phyloP scores from a whole-genome alignment of 2,329 filamentous ascomycete species.

The Apiospora aurea region DNA sequence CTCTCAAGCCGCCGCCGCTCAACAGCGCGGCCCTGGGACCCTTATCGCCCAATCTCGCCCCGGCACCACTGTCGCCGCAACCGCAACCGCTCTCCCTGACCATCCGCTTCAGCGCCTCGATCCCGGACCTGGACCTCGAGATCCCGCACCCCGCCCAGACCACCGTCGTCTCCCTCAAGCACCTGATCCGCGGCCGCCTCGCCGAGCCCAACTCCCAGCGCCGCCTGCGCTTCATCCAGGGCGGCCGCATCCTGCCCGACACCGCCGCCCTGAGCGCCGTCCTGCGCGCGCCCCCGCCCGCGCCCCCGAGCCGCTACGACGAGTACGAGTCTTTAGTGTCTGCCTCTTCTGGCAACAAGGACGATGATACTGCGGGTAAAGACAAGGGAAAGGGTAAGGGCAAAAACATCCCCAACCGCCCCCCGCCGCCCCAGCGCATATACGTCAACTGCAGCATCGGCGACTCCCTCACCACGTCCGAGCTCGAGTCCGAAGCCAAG shows the following conservation, averaged over 20 bases:
- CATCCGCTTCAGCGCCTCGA: constrained; percentile 86
- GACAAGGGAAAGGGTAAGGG: constrained; percentile 56
- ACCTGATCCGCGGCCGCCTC: constrained; percentile 78
- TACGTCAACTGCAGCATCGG: constrained; percentile 96
- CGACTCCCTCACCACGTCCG: constrained; percentile 70
- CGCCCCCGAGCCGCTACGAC: constrained; percentile 45
- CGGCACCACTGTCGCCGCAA: not conserved
- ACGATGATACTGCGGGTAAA: constrained; percentile 28
- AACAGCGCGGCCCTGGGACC: not conserved
- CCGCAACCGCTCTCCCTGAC: constrained; percentile 70
- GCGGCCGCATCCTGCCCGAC: constrained; percentile 86
- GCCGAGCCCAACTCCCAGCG: constrained; percentile 66
- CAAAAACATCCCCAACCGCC: constrained; percentile 66
- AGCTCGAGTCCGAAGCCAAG: constrained; percentile 73
- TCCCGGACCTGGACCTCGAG: constrained; percentile 83
- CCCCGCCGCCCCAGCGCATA: constrained; percentile 60
- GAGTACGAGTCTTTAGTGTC: not conserved
- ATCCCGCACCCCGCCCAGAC: constrained; percentile 72
- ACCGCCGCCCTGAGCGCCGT: constrained; percentile 70
- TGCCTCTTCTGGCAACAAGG: not conserved
- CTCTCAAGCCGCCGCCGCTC: constrained; percentile 12
- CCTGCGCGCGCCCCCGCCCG: constrained; percentile 68
- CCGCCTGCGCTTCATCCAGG: constrained; percentile 87
- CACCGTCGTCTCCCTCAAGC: constrained; percentile 81
- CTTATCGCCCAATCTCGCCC: not conserved